Evolutionary conservation across 257 asterid genomes (phyloP), one percentile per base, ranked within the genome.

Genomic region (Verbena officinalis): DNA sequence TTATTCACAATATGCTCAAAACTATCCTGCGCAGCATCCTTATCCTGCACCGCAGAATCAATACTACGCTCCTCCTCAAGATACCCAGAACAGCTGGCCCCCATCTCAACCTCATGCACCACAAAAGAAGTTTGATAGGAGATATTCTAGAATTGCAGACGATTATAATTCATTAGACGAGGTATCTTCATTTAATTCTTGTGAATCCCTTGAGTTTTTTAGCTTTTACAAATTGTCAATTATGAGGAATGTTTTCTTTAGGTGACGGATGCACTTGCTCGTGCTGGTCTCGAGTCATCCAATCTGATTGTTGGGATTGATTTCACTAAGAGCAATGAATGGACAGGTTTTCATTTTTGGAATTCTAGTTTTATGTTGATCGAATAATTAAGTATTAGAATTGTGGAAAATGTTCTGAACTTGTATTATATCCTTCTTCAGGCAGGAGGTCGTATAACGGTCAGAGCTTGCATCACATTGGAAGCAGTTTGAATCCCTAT

Each of bases 271-370:
- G 99, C 96, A 53, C 95, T 94, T 61, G 83, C 83, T 49, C 87
- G 81, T 31, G 96, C 96, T 67, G 99, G 97, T 58, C 91, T 94
- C 9, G 99, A 94, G 72, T 94, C 99, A 27, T 88, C 99, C 46
- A 93, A 94, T 79, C 87, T 90, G 14, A 94, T 94, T 73, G 83
- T 94, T 22, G 99, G 97, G 23, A 84, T 94, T 20, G 97, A 94
- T 79, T 90, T 87, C 79, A 93, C 99, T 1, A 93, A 88, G 91
- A 93, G 97, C 81, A 93, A 93, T 45, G 97, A 93, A 73, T 93
- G 99, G 97, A 93, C 99, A 75, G 99, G 99, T 93, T 48, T 27
- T 11, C 50, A 27, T 56, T 57, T 60, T 67, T 9, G 7, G 3
- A 16, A 15, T 23, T 20, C 21, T 50, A 31, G 30, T 33, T 53